phyloP scores from a whole-genome alignment of 2,329 filamentous ascomycete species.

The Seiridium unicorne region DNA sequence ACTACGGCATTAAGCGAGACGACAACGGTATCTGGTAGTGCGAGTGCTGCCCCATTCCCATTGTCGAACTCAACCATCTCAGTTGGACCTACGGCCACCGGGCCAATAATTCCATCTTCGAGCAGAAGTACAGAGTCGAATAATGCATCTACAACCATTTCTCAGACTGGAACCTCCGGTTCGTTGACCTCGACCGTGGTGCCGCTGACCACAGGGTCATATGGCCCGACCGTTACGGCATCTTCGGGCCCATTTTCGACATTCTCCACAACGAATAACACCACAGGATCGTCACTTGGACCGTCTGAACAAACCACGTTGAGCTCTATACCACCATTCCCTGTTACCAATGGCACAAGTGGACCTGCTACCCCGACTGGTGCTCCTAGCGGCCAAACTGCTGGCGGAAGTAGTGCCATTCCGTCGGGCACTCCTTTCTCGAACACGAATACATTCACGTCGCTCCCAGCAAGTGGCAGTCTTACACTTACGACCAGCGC shows the following conservation, averaged over 20 bases:
- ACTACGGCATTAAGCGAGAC: background rate
- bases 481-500: background rate
- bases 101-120: background rate
- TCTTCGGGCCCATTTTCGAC: background rate
- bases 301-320: background rate
- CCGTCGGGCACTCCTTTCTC: background rate
- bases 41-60: constrained; percentile 10
- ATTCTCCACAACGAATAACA: background rate
- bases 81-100: constrained; percentile 8
- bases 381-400: constrained; percentile 3
- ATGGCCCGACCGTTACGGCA: background rate
- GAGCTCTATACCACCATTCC: constrained; percentile 13
- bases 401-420: background rate
- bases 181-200: background rate
- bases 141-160: background rate
- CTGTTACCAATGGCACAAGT: constrained; percentile 14
- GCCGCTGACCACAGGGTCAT: background rate
- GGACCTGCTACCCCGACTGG: constrained; percentile 11
- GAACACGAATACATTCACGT: background rate
- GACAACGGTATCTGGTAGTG: constrained; percentile 3
- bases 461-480: background rate
- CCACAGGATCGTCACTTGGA: background rate
- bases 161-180: background rate
- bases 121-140: background rate
- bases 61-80: constrained; percentile 10